Conservation (phyloP, 495 filamentous ascomycete genomes). For the Xylaria curta region DNA sequence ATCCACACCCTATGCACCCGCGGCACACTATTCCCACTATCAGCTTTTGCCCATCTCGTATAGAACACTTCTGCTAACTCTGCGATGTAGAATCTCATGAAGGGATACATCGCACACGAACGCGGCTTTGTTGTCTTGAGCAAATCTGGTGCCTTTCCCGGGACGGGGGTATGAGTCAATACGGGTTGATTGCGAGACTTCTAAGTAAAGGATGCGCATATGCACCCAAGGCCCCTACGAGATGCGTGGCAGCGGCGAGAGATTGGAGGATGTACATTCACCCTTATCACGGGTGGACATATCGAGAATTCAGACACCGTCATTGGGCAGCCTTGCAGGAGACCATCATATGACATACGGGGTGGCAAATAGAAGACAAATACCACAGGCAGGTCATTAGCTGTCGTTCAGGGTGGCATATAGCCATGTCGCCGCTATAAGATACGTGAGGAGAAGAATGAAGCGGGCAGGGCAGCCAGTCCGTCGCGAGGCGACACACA, state of each 20-base stretch:
- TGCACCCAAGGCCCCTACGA: background rate
- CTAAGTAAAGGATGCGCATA: background rate
- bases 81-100: constrained; percentile 79
- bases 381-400: background rate
- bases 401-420: background rate
- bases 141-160: constrained; percentile 90
- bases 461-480: background rate
- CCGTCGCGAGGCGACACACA: background rate
- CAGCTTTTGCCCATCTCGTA: background rate
- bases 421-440: background rate
- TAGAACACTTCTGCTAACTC: constrained; percentile 21
- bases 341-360: background rate
- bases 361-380: background rate
- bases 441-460: background rate
- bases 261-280: background rate
- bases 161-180: constrained; percentile 79
- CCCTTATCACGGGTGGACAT: background rate
- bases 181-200: background rate
- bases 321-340: constrained; percentile 7
- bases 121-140: constrained; percentile 87
- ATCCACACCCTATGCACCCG: background rate
- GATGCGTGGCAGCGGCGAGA: background rate
- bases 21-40: background rate
- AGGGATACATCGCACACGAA: constrained; percentile 95
- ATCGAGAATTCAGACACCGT: background rate